phyloP scores from a whole-genome alignment of 2,329 filamentous ascomycete genomes.

The Tolypocladium tropicale region DNA sequence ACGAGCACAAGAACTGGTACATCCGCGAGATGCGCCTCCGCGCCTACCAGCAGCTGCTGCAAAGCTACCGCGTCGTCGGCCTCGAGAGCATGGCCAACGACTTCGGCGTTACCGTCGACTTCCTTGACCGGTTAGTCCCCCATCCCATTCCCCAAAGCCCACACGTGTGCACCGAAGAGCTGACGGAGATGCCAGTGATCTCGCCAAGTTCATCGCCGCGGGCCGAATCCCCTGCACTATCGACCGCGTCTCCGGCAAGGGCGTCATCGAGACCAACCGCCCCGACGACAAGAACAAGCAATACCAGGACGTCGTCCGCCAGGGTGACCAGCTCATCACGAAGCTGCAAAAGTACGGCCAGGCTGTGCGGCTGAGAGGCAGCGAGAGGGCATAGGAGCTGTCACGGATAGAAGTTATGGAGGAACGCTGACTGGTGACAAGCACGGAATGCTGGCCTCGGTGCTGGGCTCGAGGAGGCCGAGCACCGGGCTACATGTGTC shows the following conservation, averaged over 20 bases:
- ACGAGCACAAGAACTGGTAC: conserved; percentile 95
- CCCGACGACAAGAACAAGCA: conserved; percentile 99
- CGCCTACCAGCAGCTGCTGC: conserved; percentile 91
- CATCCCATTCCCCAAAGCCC: not conserved
- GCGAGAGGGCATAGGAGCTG: conserved; percentile 64
- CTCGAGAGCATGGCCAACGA: conserved; percentile 93
- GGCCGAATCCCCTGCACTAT: conserved; percentile 95
- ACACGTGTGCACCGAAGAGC: not conserved
- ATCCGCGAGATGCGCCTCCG: conserved; percentile 96
- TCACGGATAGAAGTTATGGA: no score
- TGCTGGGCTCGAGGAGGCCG: not conserved
- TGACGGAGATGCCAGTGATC: conserved; percentile 48
- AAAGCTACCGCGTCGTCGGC: conserved; percentile 96
- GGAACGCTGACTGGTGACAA: not conserved
- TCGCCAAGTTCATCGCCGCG: conserved; percentile 93
- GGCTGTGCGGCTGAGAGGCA: conserved; percentile 85
- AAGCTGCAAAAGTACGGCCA: conserved; percentile 99
- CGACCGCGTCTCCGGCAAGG: conserved; percentile 90
- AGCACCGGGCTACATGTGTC: not conserved
- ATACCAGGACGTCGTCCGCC: conserved; percentile 95
- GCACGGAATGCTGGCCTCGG: not conserved
- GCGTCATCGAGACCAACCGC: conserved; percentile 94
- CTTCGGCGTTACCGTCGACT: conserved; percentile 95
- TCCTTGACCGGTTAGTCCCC: conserved; percentile 73
- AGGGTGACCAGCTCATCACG: conserved; percentile 94